Conservation (phyloP, 108 stramenopile species). For the Parmales sp. region DNA sequence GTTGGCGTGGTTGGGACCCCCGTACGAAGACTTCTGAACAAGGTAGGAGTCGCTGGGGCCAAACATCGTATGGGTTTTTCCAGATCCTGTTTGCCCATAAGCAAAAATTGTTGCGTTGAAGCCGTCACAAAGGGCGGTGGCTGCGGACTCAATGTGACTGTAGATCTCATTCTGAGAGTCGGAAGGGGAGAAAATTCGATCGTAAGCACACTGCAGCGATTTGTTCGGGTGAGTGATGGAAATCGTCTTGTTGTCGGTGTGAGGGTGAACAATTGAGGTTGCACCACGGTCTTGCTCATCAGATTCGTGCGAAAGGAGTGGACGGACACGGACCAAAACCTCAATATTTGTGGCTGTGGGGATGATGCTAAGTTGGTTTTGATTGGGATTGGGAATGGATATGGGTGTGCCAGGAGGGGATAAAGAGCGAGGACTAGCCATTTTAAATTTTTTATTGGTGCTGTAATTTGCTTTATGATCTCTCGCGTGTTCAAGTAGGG, state of each 20-base stretch:
- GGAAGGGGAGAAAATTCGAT: neutral
- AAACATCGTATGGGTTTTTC: slow-evolving; percentile 40
- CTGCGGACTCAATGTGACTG: neutral
- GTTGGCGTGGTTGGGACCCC: neutral
- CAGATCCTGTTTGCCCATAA: slow-evolving; percentile 30
- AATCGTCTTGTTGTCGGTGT: neutral
- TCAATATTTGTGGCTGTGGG: too few relatives aligned
- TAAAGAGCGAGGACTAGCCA: too few relatives aligned
- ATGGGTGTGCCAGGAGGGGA: too few relatives aligned
- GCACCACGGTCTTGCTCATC: too few relatives aligned
- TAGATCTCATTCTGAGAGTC: neutral
- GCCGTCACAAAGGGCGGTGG: slow-evolving; percentile 17
- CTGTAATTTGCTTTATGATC: too few relatives aligned
- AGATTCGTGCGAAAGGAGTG: too few relatives aligned
- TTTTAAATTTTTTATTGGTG: too few relatives aligned
- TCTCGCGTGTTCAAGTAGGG: too few relatives aligned
- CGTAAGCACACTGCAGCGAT: neutral
- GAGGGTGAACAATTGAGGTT: too few relatives aligned
- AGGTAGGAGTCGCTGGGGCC: slow-evolving; percentile 11
- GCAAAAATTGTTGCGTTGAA: slow-evolving; percentile 43
- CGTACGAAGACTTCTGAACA: neutral
- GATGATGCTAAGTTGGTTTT: too few relatives aligned
- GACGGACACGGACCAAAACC: too few relatives aligned
- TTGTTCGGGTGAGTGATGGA: neutral
- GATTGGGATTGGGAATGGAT: too few relatives aligned